Conservation (phyloP, 2,329 filamentous ascomycete genomes). For the Pseudonectria buxi region DNA sequence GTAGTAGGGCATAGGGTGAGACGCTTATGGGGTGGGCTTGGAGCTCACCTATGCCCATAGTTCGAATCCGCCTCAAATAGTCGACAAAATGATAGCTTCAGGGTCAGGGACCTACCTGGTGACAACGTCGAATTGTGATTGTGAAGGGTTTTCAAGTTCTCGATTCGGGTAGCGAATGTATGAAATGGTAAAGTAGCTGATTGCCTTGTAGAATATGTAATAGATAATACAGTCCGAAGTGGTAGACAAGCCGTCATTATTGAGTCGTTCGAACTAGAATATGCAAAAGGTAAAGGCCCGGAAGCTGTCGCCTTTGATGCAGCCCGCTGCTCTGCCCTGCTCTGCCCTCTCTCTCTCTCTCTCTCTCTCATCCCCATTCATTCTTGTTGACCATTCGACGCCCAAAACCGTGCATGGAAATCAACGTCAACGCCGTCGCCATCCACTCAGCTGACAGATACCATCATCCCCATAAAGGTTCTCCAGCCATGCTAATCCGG, state of each 20-base stretch:
- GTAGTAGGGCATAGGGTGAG: no score
- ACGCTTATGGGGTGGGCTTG: no score
- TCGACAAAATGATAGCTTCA: no score
- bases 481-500: conserved; percentile 10
- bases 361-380: conserved; percentile 7
- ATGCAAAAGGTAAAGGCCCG: neutral
- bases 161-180: no score
- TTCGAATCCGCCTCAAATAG: no score
- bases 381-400: conserved; percentile 13
- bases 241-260: neutral
- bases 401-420: conserved; percentile 14
- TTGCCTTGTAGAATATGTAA: conserved; percentile 1
- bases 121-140: no score
- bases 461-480: conserved; percentile 3
- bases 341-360: no score
- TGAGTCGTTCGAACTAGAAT: neutral
- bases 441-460: conserved; percentile 13
- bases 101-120: no score
- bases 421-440: conserved; percentile 16
- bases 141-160: no score
- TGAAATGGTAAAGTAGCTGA: no score
- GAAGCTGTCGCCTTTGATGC: neutral
- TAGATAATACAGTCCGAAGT: conserved; percentile 12
- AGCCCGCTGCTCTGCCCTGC: conserved; percentile 19
- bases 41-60: no score